Base-by-base conservation (phyloP, 2,329 filamentous ascomycete species). In the Curvularia verruculosa region DNA sequence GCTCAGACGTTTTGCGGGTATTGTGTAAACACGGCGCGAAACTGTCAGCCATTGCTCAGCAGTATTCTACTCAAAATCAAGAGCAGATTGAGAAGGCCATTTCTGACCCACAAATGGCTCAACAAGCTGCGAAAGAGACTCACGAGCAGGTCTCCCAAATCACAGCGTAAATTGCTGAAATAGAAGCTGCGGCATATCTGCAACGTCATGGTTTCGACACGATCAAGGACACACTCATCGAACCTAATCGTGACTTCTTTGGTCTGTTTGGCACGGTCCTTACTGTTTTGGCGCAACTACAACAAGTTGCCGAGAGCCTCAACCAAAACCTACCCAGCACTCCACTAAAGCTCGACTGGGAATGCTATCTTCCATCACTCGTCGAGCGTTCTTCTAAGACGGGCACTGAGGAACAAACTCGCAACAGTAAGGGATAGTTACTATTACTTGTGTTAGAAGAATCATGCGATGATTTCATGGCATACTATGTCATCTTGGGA, bases 311-410 rank as follows among this genome's bases (percentile, higher is more conserved):
- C 6, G 50, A 64, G 8, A 21, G 29, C n/a, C 24, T 64, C 4
- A 67, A 65, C 15, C 49, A 60, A 39, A 64, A 62, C 5, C 15
- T 57, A 2, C 49, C 56, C 2, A 46, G 48, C 23, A 44, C 43
- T 7, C 46, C 51, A 13, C 12, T 59, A 8, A 49, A 29, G 26
- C 9, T 60, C 7, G 31, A 50, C 1, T 60, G 45, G 46, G 24
- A 29, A 9, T 40, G 24, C 31, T 47, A 56, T 5, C 46, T 62
- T 1, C 36, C 43, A n/a, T 29, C 23, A 12, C 52, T 51, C 3
- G 29, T 43, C 5, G 45, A 49, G 9, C 36, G 7, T 13, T 18
- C 39, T 13, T 18, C 39, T n/a, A n/a, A 26, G 7, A 18, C 19
- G 21, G 45, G 45, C n/a, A 28, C 21, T 9, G n/a, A 31, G 31